Evolutionary conservation across 768 basidiomycete species (phyloP), one percentile per base, ranked within the genome.

Genomic region (Suillus plorans): DNA sequence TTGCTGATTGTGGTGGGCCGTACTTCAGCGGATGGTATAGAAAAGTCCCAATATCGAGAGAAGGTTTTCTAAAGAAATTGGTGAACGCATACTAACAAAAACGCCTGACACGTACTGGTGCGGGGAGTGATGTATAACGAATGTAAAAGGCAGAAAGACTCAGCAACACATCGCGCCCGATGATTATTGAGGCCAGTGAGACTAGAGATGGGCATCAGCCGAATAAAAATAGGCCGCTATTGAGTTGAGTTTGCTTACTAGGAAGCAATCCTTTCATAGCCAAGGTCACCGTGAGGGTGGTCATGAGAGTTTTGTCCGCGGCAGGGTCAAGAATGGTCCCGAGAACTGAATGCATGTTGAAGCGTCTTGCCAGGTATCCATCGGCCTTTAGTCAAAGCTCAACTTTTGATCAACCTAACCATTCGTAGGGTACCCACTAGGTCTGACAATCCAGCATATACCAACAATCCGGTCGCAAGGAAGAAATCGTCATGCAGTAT

Each of bases 281-380:
- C 66, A 99, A 79, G 1, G 95, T 90, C 56, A 95, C 79, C 0
- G 93, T 94, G 71, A 99, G 80, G 1, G 96, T 98, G 2, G 97
- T 97, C 90, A 99, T 91, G 50, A 99, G 80, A 13, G 87, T 83
- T 77, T 99, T 99, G 84, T 99, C 97, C 3, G 97, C 97, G 0
- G 97, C 94, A 14, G 97, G 97, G 75, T 99, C 97, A 14, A 99
- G 84, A 64, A 99, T 95, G 10, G 93, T 92, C 22, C 97, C 97
- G 22, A 99, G 82, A n/a, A 99, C 95, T 14, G 93, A 88, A 61
- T 85, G 85, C 90, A 93, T 94, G 34, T 91, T 88, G 80, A 84
- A 98, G 63, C 84, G 84, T 69, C 97, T 83, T 1, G 97, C 97
- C 65, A 99, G 77, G 73, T 81, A 98, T 0, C 97, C 97, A 71